Base-by-base conservation (phyloP, 306 rosid genomes). In the Ceratonia siliqua region DNA sequence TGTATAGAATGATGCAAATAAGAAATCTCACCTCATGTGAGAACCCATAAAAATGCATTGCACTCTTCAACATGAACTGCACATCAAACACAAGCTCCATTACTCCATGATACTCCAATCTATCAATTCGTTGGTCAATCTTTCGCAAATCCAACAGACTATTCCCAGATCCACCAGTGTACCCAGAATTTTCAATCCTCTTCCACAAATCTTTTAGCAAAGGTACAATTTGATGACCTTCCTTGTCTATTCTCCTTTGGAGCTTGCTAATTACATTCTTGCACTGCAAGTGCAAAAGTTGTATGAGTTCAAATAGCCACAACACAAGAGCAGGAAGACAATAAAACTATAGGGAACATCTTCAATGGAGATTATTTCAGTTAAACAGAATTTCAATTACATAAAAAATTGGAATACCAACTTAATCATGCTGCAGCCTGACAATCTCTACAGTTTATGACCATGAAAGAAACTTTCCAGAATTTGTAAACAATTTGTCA, bases 201-300 rank as follows among this genome's bases (percentile, higher is more conserved):
- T 92, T 95, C 99, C 99, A 95, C 84, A 95, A 81, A 82, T 92
- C 97, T n/a, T 90, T 95, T 62, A 95, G 87, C 85, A 90, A 73
- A 59, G 99, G 99, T 68, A 95, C 93, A 76, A 95, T 92, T 78
- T 90, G 91, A 61, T 79, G 90, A 42, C 99, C 99, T 90, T 95
- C 99, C 85, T 95, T 95, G 46, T 88, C 98, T 70, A 92, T 87
- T 87, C 88, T 82, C 85, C 93, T 89, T 78, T 95, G 99, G 52
- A 95, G 86, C 89, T 90, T 95, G 90, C 92, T 86, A 76, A 95
- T 92, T 42, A 95, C 99, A 83, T 80, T 92, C 86, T 95, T 95
- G 86, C 97, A 95, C 99, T 95, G 93, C 86, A 86, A 53, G 42
- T 41, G 48, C 22, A 76, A 27, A 75, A 78, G 77, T 41, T 43